Base-by-base conservation (phyloP, 2,329 filamentous ascomycete species). In the Talaromyces piceae region DNA sequence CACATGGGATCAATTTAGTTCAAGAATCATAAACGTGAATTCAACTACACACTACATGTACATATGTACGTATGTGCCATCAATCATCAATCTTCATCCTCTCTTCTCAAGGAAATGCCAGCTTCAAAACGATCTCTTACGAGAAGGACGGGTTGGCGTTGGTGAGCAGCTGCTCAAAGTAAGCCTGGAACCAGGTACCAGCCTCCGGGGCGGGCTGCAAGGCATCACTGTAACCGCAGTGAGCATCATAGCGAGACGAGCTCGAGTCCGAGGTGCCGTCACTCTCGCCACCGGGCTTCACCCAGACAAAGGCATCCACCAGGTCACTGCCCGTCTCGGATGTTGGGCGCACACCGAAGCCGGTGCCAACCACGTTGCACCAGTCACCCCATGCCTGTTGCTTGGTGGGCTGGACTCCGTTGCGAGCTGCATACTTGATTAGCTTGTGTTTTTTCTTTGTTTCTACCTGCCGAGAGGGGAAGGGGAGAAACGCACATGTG, bases 151-250 rank as follows among this genome's bases (percentile, higher is more conserved):
- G 63, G 23, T 61, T 65, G 4, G 62, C 63, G 41, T 63, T 63
- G 11, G 43, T 45, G 18, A 66, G 51, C 20, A 65, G 52, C 45
- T 66, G 62, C 37, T 59, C 58, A 26, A 66, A 65, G 46, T 64
- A 67, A 1, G 58, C 73, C 60, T 77, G 66, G 66, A 85, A 85
- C 84, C 84, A 88, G 7, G 74, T 70, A 26, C 85, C 84, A 8
- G 85, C 84, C 67, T 88, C 82, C 26, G 84, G 84, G 1, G 84
- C 82, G 2, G 84, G 84, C 65, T 79, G 65, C 37, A 86, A 69
- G 1, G 83, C 68, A 58, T 78, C 75, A 1, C 67, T 56, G 7
- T 72, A 67, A 25, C 80, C 80, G 55, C 81, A 83, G 66, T 78
- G 70, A 46, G 66, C 66, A 61, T 82, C 78, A 62, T 78, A 82